Conservation (phyloP, 306 rosid species). For the Trifolium fragiferum region DNA sequence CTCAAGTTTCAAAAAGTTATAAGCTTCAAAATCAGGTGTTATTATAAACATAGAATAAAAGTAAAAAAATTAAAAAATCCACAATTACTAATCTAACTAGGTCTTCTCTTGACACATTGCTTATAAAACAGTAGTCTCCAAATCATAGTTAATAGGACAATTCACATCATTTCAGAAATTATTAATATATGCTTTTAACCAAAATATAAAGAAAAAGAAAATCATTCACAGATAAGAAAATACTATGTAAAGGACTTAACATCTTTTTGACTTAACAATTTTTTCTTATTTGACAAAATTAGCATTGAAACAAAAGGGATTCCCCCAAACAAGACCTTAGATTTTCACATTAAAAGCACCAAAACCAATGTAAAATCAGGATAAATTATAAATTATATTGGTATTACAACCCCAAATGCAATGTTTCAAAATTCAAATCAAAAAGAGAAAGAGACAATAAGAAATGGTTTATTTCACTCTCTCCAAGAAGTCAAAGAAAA, state of each 20-base stretch:
- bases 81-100: slow-evolving; percentile 16
- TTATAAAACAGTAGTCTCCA: too few relatives aligned
- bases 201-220: too few relatives aligned
- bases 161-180: too few relatives aligned
- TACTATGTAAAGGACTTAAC: neutral
- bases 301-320: slow-evolving; percentile 32
- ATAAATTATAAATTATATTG: too few relatives aligned
- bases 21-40: neutral
- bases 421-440: neutral
- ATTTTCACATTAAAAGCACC: slow-evolving; percentile 33
- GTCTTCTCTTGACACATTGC: slow-evolving; percentile 33
- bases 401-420: slow-evolving; percentile 31
- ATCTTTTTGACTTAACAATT: too few relatives aligned
- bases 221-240: too few relatives aligned
- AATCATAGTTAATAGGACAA: too few relatives aligned
- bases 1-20: neutral
- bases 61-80: too few relatives aligned
- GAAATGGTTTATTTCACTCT: neutral
- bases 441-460: slow-evolving; percentile 8
- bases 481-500: slow-evolving; percentile 23
- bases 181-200: too few relatives aligned
- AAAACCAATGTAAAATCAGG: slow-evolving; percentile 30
- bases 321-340: slow-evolving; percentile 13
- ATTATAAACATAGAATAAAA: too few relatives aligned
- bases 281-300: slow-evolving; percentile 26